phyloP scores from a whole-genome alignment of 2,329 filamentous ascomycete genomes.

The Diaporthe sp. region DNA sequence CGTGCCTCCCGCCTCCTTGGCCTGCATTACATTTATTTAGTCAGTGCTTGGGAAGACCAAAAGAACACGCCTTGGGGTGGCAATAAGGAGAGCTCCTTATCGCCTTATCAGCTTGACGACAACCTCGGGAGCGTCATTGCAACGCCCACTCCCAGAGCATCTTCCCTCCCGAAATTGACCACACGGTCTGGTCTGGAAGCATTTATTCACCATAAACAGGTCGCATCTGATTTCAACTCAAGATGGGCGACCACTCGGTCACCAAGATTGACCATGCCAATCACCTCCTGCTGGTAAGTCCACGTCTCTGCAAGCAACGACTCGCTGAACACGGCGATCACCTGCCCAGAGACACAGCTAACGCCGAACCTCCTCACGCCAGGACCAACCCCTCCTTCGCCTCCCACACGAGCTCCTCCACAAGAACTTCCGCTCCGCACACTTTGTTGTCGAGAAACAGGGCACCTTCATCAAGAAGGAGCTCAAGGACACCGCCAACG shows the following conservation, averaged over 20 bases:
- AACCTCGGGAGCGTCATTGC: constrained; percentile 36
- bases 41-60: background rate
- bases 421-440: constrained; percentile 92
- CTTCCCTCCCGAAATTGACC: background rate
- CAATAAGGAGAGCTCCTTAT: background rate
- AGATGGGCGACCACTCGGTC: constrained; percentile 72
- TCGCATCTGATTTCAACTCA: constrained; percentile 40
- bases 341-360: background rate
- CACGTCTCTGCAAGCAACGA: background rate
- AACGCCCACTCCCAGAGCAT: background rate
- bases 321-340: background rate
- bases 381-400: constrained; percentile 96
- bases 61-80: constrained; percentile 3
- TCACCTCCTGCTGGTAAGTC: constrained; percentile 79
- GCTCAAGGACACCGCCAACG: constrained; percentile 75
- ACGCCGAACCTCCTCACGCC: constrained; percentile 32
- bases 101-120: constrained; percentile 33
- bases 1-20: background rate
- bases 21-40: background rate
- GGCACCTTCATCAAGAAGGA: constrained; percentile 72
- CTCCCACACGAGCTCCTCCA: constrained; percentile 93
- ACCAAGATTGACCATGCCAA: constrained; percentile 80
- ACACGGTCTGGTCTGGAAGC: background rate
- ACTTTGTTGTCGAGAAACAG: constrained; percentile 81
- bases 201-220: background rate